Conservation (phyloP, 2,329 filamentous ascomycete genomes). For the Xylariaceae sp. region DNA sequence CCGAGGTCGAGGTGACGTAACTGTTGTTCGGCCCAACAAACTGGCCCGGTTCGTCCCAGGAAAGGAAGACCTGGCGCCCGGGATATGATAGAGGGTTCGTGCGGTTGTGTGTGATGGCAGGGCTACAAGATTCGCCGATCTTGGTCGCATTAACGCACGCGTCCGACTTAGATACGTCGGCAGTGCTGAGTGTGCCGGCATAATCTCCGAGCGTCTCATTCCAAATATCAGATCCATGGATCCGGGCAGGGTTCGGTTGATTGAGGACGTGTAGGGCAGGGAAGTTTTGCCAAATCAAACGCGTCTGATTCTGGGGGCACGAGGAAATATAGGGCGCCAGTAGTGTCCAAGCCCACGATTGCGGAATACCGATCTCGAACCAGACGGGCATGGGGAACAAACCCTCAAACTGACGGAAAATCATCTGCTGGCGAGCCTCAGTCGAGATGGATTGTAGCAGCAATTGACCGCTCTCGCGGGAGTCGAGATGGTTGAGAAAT, state of each 20-base stretch:
- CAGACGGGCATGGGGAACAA: conserved; percentile 83
- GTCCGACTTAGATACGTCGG: conserved; percentile 50
- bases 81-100: conserved; percentile 75
- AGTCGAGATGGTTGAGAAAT: conserved; percentile 30
- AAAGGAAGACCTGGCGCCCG: conserved; percentile 71
- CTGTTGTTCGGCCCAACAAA: conserved; percentile 80
- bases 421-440: conserved; percentile 82
- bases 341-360: conserved; percentile 84
- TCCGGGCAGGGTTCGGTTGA: conserved; percentile 75
- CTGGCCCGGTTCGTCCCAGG: conserved; percentile 74
- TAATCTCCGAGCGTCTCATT: conserved; percentile 70
- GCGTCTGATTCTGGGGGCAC: conserved; percentile 75
- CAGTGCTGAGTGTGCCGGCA: conserved; percentile 59
- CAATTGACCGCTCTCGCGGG: conserved; percentile 66
- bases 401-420: conserved; percentile 82
- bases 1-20: conserved; percentile 71
- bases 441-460: conserved; percentile 78
- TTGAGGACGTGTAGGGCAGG: conserved; percentile 74
- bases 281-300: conserved; percentile 85
- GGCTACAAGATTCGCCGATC: conserved; percentile 62
- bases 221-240: conserved; percentile 64
- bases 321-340: conserved; percentile 81
- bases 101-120: conserved; percentile 72
- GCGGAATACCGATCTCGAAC: conserved; percentile 80
- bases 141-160: conserved; percentile 63